These are phyloP conservation scores for Ceratocystis albifundus DNA, from an alignment of 2,329 filamentous ascomycete species.

Conservation along the genomic window DNA sequence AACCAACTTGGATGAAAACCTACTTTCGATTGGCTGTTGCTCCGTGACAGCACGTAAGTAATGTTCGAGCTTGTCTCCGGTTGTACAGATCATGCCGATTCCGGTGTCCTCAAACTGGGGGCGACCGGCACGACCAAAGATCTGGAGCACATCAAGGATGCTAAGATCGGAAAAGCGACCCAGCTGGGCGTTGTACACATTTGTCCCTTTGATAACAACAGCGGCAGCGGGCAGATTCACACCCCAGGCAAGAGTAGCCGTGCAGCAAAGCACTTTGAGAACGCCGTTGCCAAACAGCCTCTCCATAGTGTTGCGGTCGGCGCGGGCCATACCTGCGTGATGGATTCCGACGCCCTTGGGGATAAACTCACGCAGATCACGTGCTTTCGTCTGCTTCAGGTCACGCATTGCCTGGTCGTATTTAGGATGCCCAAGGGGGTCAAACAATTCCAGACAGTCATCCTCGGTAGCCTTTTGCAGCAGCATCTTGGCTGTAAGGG, in stretches of 20 bases:
- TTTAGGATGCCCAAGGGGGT: conserved; percentile 63
- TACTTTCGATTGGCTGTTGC: conserved; percentile 94
- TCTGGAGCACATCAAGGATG: conserved; percentile 92
- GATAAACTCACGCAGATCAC: conserved; percentile 78
- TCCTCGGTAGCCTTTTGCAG: conserved; percentile 78
- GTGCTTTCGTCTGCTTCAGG: conserved; percentile 72
- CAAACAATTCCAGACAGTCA: conserved; percentile 67
- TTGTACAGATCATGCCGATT: conserved; percentile 97
- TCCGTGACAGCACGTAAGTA: conserved; percentile 89
- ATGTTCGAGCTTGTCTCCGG: conserved; percentile 81
- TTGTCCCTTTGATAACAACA: conserved; percentile 95
- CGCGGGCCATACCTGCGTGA: conserved; percentile 90
- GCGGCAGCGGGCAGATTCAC: conserved; percentile 95
- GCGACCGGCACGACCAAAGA: conserved; percentile 94
- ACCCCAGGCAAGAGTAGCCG: conserved; percentile 94
- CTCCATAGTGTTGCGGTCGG: conserved; percentile 93
- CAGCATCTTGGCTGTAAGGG: conserved; percentile 74
- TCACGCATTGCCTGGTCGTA: conserved; percentile 73
- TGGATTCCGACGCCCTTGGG: conserved; percentile 89
- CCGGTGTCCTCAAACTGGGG: conserved; percentile 96
- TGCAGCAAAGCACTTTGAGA: conserved; percentile 96
- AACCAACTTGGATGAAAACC: conserved; percentile 83
- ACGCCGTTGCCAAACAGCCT: conserved; percentile 81
- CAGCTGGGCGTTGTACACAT: conserved; percentile 90
- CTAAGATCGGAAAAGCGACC: conserved; percentile 94